Base-by-base conservation (phyloP, 2,329 filamentous ascomycete genomes). In the Sclerotinia trifoliorum region DNA sequence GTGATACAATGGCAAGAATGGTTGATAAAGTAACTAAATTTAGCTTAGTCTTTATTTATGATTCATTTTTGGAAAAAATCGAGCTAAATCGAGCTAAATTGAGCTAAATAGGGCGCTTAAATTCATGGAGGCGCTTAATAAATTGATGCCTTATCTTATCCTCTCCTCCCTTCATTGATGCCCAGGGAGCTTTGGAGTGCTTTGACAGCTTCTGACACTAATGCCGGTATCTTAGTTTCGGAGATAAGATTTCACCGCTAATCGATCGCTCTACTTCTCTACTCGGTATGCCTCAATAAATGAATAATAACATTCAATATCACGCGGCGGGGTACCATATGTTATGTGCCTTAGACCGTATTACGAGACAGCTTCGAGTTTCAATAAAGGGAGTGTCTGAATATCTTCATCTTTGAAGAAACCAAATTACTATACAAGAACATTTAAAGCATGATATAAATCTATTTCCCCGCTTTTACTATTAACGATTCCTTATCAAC, bases 361-460 rank as follows among this genome's bases (percentile, higher is more conserved):
- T 17, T 58, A 39, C 39, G 21, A 60, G 54, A 60, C 64, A 66
- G 51, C 52, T 46, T 58, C 51, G 29, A 57, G 24, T 44, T 21
- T 39, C 17, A 42, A 51, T 39, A 39, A 63, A 63, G 46, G 32
- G 15, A 63, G 35, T 26, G 29, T 39, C 26, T 24, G 24, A 69
- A 55, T 56, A 61, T 19, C 55, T 52, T 63, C 56, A 44, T 10
- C 10, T 52, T 35, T 19, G 13, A 15, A 26, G 8, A 11, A n/a
- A 42, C 13, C 17, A 15, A 54, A n/a, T 35, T 32, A 49, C 29
- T 46, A 39, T 32, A 44, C 32, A 21, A 63, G 17, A 39, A 35
- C 8, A 67, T 54, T 21, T 29, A 63, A 35, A 60, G 65, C 56
- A 72, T 73, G 71, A 72, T 70, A 71, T 71, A 58, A 73, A 52